phyloP scores from a whole-genome alignment of 2,329 filamentous ascomycete genomes.

The Xylariaceae sp. region DNA sequence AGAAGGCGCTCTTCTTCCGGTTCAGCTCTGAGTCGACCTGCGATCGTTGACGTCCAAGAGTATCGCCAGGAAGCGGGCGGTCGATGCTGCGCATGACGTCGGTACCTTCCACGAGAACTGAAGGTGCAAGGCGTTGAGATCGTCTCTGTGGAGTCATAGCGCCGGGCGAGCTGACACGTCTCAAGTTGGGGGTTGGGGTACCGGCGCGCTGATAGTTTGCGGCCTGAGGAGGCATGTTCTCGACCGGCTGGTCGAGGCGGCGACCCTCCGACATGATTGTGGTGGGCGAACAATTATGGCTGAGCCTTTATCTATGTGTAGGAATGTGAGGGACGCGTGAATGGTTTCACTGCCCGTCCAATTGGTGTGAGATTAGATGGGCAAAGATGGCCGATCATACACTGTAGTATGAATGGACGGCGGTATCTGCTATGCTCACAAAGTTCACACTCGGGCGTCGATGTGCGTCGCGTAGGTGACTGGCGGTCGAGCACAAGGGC shows the following conservation, averaged over 20 bases:
- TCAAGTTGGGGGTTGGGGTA: conserved; percentile 17
- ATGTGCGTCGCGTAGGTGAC: background rate
- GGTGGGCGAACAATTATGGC: background rate
- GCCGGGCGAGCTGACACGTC: conserved; percentile 11
- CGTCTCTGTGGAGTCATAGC: conserved; percentile 26
- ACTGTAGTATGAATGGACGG: background rate
- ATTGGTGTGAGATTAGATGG: background rate
- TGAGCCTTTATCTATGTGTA: background rate
- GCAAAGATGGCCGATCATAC: background rate
- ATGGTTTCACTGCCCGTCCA: background rate
- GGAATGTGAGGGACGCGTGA: background rate
- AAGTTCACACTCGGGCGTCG: background rate
- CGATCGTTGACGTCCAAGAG: conserved; percentile 29
- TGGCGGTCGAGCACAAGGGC: background rate
- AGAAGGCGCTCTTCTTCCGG: conserved; percentile 40
- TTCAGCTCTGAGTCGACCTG: conserved; percentile 32
- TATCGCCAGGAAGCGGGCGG: conserved; percentile 38
- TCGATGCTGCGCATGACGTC: conserved; percentile 37
- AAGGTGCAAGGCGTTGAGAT: conserved; percentile 20
- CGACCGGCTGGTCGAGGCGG: conserved; percentile 7
- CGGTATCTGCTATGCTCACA: background rate
- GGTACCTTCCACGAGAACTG: conserved; percentile 35
- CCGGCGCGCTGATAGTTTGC: conserved; percentile 20
- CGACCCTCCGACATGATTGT: conserved; percentile 10
- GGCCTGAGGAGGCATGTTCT: background rate